Conservation (phyloP, 208 protist species). For the Trypanosoma avium region DNA sequence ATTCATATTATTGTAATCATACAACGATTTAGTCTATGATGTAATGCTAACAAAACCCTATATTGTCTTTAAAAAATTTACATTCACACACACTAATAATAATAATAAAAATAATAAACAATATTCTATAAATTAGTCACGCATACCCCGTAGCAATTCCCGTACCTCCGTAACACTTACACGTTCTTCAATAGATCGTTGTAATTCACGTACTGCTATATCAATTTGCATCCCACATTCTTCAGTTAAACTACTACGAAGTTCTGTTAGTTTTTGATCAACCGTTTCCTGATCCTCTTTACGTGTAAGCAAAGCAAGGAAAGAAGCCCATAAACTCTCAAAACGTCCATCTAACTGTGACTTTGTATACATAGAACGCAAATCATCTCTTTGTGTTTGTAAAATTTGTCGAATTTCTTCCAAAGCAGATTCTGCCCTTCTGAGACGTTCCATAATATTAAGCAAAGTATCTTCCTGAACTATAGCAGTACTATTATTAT, state of each 20-base stretch:
- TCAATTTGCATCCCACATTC: constrained; percentile 42
- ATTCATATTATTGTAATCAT: background rate
- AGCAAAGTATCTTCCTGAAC: background rate
- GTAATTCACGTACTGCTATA: constrained; percentile 32
- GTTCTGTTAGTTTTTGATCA: constrained; percentile 56
- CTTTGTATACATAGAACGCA: constrained; percentile 30
- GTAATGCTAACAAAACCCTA: no score
- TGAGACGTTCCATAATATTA: constrained; percentile 6
- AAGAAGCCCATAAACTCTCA: constrained; percentile 70
- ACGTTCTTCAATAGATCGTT: constrained; percentile 51
- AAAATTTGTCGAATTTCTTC: background rate
- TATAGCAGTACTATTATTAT: no score
- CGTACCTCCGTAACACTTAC: constrained; percentile 56
- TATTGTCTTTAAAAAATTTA: background rate
- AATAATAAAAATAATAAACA: constrained; percentile 7
- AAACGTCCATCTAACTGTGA: constrained; percentile 66
- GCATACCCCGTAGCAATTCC: constrained; percentile 34
- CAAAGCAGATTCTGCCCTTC: background rate
- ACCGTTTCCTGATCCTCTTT: constrained; percentile 66
- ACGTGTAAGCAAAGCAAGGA: constrained; percentile 54
- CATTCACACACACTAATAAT: background rate
- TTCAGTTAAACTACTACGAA: constrained; percentile 41
- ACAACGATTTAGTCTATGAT: no score
- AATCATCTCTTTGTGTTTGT: background rate
- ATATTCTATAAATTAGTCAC: background rate